Conservation (phyloP, 805 yeast genomes). For the Candida sakaeoensis region DNA sequence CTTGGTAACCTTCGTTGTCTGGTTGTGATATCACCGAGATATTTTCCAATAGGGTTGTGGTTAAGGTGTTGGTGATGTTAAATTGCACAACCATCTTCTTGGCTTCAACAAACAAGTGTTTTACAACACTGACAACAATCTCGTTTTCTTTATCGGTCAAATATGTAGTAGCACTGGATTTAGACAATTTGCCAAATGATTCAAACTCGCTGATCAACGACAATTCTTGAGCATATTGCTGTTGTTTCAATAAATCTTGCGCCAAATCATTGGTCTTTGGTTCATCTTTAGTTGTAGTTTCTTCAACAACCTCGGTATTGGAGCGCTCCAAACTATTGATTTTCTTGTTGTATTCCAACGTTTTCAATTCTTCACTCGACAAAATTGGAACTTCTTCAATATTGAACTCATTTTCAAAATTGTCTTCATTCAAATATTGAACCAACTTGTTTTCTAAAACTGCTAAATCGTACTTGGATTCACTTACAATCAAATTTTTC, state of each 20-base stretch:
- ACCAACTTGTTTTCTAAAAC: conserved; percentile 76
- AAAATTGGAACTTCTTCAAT: conserved; percentile 61
- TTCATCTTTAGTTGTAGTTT: conserved; percentile 10
- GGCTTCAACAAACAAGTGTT: conserved; percentile 69
- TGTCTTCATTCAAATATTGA: conserved; percentile 56
- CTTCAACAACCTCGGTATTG: conserved; percentile 13
- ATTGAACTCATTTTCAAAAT: conserved; percentile 63
- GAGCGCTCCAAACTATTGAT: conserved; percentile 32
- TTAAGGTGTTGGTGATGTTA: conserved; percentile 79
- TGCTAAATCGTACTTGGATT: conserved; percentile 66
- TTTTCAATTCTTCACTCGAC: conserved; percentile 65
- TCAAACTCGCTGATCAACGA: conserved; percentile 69
- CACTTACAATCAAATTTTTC: conserved; percentile 57
- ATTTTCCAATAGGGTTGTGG: conserved; percentile 71
- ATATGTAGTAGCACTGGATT: conserved; percentile 59
- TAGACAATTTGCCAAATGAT: conserved; percentile 69
- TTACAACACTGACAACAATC: conserved; percentile 79
- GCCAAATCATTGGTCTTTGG: conserved; percentile 18
- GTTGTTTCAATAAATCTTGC: conserved; percentile 42
- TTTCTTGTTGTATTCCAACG: conserved; percentile 58
- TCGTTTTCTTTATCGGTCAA: conserved; percentile 93
- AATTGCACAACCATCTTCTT: conserved; percentile 76
- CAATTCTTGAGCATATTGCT: conserved; percentile 68
- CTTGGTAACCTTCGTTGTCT: conserved; percentile 53
- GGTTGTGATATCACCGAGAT: conserved; percentile 69